Conservation (phyloP, 2,329 filamentous ascomycete genomes). For the Trichoderma polysporum region DNA sequence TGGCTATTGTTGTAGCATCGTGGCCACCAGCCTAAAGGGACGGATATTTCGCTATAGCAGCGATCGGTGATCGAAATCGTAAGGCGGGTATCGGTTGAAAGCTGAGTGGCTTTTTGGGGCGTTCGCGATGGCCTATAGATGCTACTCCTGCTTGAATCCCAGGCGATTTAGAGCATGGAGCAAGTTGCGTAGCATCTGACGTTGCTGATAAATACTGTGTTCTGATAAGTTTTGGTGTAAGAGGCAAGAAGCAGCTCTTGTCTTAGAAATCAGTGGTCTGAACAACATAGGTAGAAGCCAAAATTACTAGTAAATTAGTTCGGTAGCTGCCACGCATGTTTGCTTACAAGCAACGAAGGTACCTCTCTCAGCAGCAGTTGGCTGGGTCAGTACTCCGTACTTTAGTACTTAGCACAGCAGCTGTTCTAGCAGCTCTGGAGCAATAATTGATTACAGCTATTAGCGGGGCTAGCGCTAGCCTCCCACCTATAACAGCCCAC, state of each 20-base stretch:
- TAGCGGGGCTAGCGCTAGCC: neutral
- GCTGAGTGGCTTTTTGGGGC: neutral
- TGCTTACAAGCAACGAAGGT: neutral
- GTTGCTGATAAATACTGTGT: neutral
- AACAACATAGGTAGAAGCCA: neutral
- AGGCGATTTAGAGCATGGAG: neutral
- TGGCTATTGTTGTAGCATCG: slow-evolving; percentile 39
- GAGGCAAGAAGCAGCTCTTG: neutral
- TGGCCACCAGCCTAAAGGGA: slow-evolving; percentile 24
- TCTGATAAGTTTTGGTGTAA: neutral
- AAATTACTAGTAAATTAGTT: neutral
- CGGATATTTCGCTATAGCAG: neutral
- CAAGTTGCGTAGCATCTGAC: neutral
- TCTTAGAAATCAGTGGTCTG: slow-evolving; percentile 8
- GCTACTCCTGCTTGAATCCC: neutral
- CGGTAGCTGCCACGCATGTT: neutral
- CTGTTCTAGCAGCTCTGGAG: neutral
- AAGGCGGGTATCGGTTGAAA: neutral
- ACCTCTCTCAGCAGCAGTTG: neutral
- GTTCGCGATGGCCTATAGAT: neutral
- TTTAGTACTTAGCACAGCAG: neutral
- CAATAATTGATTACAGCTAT: neutral
- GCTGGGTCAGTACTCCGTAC: neutral
- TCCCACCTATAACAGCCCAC: slow-evolving; percentile 11
- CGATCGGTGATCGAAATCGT: neutral